Evolutionary conservation across 345 rosid genomes (phyloP).

Genomic region (Schrenkiella parvula): DNA sequence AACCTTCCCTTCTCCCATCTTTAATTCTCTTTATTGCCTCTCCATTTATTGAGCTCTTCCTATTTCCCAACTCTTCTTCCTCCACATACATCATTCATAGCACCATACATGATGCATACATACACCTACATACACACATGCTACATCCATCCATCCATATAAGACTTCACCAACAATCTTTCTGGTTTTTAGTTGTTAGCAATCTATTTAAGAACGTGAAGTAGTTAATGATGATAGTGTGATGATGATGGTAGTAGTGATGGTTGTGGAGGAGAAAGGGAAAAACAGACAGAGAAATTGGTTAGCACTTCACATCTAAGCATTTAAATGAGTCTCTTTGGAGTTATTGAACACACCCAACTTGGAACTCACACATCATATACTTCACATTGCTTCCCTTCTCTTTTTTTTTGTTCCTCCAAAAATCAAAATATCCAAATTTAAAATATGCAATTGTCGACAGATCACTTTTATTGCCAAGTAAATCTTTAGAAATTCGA

Average conservation of each 20-base stretch:
- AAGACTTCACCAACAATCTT: background rate
- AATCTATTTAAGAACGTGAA: background rate
- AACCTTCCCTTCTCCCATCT: slow-evolving; percentile 30
- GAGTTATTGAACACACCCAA: slow-evolving; percentile 36
- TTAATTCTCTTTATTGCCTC: slow-evolving; percentile 32
- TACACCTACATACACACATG: background rate
- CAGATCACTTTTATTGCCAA: background rate
- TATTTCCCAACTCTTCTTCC: slow-evolving; percentile 3
- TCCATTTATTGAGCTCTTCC: slow-evolving; percentile 27
- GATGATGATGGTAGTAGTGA: slow-evolving; percentile 9
- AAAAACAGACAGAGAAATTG: slow-evolving; percentile 21
- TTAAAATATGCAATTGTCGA: background rate
- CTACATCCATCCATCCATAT: background rate
- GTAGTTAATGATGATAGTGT: background rate
- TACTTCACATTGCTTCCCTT: slow-evolving; percentile 23
- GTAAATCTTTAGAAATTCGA: background rate
- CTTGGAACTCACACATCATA: slow-evolving; percentile 35
- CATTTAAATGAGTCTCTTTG: slow-evolving; percentile 34
- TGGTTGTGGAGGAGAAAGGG: background rate
- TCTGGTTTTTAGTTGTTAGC: background rate
- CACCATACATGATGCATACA: slow-evolving; percentile 11
- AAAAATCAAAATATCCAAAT: background rate
- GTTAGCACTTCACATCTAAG: slow-evolving; percentile 36
- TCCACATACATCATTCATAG: background rate
- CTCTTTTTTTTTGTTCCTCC: background rate